Percentiles rank a stretch among this genome's conserved stretches.
Conservation (phyloP, 2,329 filamentous ascomycete species). For the Rutstroemia sydowiana region DNA sequence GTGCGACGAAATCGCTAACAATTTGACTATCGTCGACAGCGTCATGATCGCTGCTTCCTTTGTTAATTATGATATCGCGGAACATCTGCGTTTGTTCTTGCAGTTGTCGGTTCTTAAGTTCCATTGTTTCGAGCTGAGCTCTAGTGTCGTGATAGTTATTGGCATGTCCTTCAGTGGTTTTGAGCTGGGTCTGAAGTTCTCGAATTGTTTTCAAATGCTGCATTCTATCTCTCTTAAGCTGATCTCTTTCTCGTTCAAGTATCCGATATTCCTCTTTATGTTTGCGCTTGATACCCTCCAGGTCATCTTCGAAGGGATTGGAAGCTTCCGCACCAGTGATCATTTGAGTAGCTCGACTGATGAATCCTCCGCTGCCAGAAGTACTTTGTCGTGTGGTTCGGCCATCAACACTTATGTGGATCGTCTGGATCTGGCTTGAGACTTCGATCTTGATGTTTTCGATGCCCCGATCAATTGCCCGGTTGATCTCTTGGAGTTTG, state of each 20-base stretch:
- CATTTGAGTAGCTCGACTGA: background rate
- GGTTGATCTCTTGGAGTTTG: background rate
- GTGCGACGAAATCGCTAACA: background rate
- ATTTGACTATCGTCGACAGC: constrained; percentile 1
- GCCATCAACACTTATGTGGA: background rate
- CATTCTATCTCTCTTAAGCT: background rate
- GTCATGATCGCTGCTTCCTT: background rate
- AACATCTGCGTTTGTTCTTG: constrained; percentile 3
- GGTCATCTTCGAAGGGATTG: background rate
- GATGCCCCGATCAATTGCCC: background rate
- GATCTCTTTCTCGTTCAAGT: background rate
- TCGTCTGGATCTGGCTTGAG: background rate
- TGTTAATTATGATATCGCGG: constrained; percentile 5
- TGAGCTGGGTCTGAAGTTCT: background rate
- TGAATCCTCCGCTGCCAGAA: background rate
- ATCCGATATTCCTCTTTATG: background rate
- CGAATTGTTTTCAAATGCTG: background rate
- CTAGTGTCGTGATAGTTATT: background rate
- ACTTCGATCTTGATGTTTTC: constrained; percentile 1
- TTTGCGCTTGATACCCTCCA: background rate
- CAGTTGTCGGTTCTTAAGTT: background rate
- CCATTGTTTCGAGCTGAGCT: background rate
- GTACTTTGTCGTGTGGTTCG: background rate
- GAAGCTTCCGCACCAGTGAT: background rate
- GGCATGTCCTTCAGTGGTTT: background rate